Evolutionary conservation across 2,329 filamentous ascomycete species (phyloP).

Genomic region (Epichloe aotearoae): DNA sequence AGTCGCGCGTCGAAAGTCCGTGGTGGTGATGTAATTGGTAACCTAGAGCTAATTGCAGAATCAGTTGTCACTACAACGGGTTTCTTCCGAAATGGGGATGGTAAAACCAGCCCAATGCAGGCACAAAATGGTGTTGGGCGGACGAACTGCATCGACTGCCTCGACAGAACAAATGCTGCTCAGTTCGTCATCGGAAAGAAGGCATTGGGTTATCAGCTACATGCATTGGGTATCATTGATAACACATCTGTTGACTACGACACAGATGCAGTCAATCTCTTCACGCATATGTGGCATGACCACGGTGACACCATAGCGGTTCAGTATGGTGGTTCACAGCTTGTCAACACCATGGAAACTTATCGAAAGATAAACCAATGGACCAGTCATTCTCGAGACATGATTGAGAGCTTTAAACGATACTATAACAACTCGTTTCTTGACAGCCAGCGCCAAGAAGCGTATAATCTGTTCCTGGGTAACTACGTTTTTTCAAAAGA

Average conservation of each 20-base stretch:
- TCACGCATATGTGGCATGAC: slow-evolving; percentile 97
- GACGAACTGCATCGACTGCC: slow-evolving; percentile 95
- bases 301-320: slow-evolving; percentile 96
- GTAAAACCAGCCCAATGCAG: slow-evolving; percentile 44
- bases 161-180: slow-evolving; percentile 92
- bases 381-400: slow-evolving; percentile 93
- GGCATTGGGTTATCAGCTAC: slow-evolving; percentile 80
- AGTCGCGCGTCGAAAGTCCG: slow-evolving; percentile 84
- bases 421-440: slow-evolving; percentile 99
- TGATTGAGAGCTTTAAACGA: slow-evolving; percentile 98
- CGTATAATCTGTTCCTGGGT: slow-evolving; percentile 92
- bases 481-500: slow-evolving; percentile 87
- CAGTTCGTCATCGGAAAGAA: slow-evolving; percentile 96
- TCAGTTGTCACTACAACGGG: slow-evolving; percentile 75
- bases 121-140: slow-evolving; percentile 87
- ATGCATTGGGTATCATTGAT: slow-evolving; percentile 77
- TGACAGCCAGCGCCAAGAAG: slow-evolving; percentile 94
- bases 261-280: slow-evolving; percentile 88
- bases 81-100: slow-evolving; percentile 88
- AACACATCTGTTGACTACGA: slow-evolving; percentile 77
- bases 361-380: slow-evolving; percentile 99
- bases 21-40: slow-evolving; percentile 88
- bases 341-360: slow-evolving; percentile 98
- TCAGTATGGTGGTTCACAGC: slow-evolving; percentile 91
- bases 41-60: slow-evolving; percentile 78